These are phyloP conservation scores for Arachis hypogaea DNA, from an alignment of 306 rosid species.

Conservation along the genomic window DNA sequence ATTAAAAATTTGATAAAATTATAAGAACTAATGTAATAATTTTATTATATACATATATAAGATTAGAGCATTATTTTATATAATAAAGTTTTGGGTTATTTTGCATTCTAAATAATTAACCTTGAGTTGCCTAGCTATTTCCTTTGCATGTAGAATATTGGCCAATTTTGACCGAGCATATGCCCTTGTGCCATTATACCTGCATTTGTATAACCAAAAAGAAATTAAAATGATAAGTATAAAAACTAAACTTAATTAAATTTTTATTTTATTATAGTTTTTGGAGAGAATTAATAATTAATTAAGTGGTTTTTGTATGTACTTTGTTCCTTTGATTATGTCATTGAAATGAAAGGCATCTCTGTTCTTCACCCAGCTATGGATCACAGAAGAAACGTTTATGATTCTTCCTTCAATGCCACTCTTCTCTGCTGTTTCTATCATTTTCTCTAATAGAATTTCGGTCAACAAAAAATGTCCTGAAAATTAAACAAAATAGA, in stretches of 20 bases:
- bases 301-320: background rate
- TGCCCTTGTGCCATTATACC: slow-evolving; percentile 89
- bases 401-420: slow-evolving; percentile 84
- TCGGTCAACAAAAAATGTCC: slow-evolving; percentile 87
- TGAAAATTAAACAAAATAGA: slow-evolving; percentile 37
- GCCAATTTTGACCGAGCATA: slow-evolving; percentile 92
- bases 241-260: slow-evolving; percentile 5
- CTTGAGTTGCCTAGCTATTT: slow-evolving; percentile 79
- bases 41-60: background rate
- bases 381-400: slow-evolving; percentile 85
- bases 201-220: slow-evolving; percentile 39
- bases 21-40: too few relatives aligned
- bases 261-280: background rate
- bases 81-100: background rate
- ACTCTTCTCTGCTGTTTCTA: slow-evolving; percentile 77
- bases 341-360: slow-evolving; percentile 66
- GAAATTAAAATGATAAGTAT: slow-evolving; percentile 3
- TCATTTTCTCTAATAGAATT: slow-evolving; percentile 79
- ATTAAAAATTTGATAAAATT: too few relatives aligned
- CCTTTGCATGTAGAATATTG: slow-evolving; percentile 83
- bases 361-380: slow-evolving; percentile 80
- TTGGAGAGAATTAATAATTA: slow-evolving; percentile 1
- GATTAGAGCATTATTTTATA: too few relatives aligned
- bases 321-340: slow-evolving; percentile 75
- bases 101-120: slow-evolving; percentile 40